phyloP scores from a whole-genome alignment of 805 yeast genomes.

The Ascoidea rubescens region DNA sequence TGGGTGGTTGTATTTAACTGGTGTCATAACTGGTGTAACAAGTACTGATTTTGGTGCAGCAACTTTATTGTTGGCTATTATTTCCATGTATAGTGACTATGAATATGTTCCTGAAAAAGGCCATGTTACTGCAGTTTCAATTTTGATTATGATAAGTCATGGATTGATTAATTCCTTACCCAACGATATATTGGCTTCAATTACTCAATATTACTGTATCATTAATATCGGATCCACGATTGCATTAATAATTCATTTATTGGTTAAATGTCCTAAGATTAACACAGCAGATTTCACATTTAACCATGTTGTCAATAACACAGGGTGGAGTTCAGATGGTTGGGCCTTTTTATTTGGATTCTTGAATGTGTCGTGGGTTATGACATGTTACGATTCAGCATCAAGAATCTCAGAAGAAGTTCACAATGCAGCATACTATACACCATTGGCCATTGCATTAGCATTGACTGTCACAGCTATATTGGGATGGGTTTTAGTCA shows the following conservation, averaged over 20 bases:
- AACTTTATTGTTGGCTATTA: conserved; percentile 29
- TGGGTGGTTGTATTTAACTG: conserved; percentile 29
- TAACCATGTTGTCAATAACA: conserved; percentile 28
- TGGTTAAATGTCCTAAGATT: conserved; percentile 36
- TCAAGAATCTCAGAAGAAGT: conserved; percentile 21
- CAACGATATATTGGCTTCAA: conserved; percentile 32
- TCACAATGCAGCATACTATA: conserved; percentile 35
- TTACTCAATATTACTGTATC: conserved; percentile 38
- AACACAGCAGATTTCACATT: conserved; percentile 33
- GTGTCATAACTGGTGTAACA: conserved; percentile 37
- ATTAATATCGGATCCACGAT: conserved; percentile 33
- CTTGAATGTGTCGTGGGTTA: conserved; percentile 45
- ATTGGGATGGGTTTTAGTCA: conserved; percentile 31
- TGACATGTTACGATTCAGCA: conserved; percentile 42
- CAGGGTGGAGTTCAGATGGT: conserved; percentile 39
- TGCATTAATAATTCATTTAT: conserved; percentile 36
- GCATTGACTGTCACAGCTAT: conserved; percentile 23
- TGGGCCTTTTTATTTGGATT: conserved; percentile 44
- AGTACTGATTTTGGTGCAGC: conserved; percentile 41
- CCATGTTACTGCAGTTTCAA: conserved; percentile 35
- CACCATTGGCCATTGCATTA: conserved; percentile 45
- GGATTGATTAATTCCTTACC: conserved; percentile 37
- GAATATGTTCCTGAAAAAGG: conserved; percentile 16
- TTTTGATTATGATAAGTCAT: conserved; percentile 34
- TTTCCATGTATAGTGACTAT: conserved; percentile 24